Evolutionary conservation across 2,329 filamentous ascomycete species (phyloP).

Genomic region (Mycogone perniciosa): DNA sequence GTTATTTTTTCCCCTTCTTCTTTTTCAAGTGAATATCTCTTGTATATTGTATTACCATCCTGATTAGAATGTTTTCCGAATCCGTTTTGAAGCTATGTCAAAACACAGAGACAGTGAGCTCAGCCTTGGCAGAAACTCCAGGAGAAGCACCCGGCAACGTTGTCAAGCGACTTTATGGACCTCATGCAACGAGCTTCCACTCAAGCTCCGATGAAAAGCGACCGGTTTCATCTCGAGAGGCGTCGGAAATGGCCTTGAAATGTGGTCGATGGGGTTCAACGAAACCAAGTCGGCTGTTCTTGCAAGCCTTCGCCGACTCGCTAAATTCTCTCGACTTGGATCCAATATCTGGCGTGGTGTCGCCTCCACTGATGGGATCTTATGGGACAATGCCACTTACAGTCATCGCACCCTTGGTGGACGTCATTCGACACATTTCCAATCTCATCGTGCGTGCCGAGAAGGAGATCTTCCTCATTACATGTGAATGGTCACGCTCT

Average conservation of each 20-base stretch:
- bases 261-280: conserved; percentile 64
- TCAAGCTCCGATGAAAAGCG: conserved; percentile 10
- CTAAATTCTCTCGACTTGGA: conserved; percentile 49
- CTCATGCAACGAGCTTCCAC: conserved; percentile 16
- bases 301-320: conserved; percentile 61
- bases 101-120: conserved; percentile 48
- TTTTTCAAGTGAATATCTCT: background rate
- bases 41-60: background rate
- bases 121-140: conserved; percentile 48
- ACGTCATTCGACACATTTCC: conserved; percentile 67
- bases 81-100: conserved; percentile 46
- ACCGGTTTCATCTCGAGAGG: conserved; percentile 23
- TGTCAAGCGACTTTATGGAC: conserved; percentile 49
- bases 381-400: conserved; percentile 61
- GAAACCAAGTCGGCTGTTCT: conserved; percentile 60
- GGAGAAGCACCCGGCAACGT: conserved; percentile 45
- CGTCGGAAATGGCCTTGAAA: conserved; percentile 46
- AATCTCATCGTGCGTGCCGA: conserved; percentile 70
- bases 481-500: conserved; percentile 69
- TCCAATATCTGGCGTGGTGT: conserved; percentile 44
- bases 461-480: conserved; percentile 66
- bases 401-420: conserved; percentile 50
- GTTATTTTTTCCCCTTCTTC: background rate
- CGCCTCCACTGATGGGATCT: conserved; percentile 45
- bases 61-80: conserved; percentile 23